Conservation (phyloP, 495 filamentous ascomycete species). For the Tetracladium setigerum region DNA sequence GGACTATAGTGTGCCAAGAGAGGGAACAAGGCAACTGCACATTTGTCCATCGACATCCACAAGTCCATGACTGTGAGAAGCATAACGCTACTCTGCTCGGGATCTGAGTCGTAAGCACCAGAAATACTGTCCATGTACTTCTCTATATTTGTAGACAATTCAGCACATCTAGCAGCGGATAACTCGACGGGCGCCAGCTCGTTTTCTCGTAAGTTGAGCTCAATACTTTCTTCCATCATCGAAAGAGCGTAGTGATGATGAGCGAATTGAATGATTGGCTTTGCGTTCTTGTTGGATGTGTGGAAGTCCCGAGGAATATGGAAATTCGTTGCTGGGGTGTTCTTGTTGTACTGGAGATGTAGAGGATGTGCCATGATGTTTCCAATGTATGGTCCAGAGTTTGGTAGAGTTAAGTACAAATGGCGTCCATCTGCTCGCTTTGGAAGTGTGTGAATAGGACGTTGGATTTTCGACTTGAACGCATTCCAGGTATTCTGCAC, state of each 20-base stretch:
- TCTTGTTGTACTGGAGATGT: too few relatives aligned
- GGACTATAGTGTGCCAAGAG: conserved; percentile 10
- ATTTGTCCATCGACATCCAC: conserved; percentile 13
- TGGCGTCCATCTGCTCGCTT: conserved; percentile 21
- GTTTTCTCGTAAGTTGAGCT: conserved; percentile 1
- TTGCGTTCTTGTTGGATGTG: neutral
- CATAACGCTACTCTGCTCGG: conserved; percentile 26
- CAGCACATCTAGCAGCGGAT: neutral
- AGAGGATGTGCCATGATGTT: conserved; percentile 13
- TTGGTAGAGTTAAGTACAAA: conserved; percentile 32
- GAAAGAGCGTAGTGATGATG: conserved; percentile 22
- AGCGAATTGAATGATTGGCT: conserved; percentile 11
- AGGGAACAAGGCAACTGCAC: neutral
- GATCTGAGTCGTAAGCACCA: conserved; percentile 34
- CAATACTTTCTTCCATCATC: conserved; percentile 23
- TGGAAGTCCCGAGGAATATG: neutral
- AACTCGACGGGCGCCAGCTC: neutral
- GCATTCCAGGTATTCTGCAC: conserved; percentile 22
- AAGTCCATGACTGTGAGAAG: conserved; percentile 14
- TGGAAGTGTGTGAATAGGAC: conserved; percentile 25
- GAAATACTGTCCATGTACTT: conserved; percentile 26
- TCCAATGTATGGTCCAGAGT: conserved; percentile 34
- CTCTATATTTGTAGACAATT: conserved; percentile 29
- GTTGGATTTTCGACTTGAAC: conserved; percentile 30
- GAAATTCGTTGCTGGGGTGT: neutral